Conservation (phyloP, 2,329 filamentous ascomycete genomes). For the Colletotrichum brevisporum region DNA sequence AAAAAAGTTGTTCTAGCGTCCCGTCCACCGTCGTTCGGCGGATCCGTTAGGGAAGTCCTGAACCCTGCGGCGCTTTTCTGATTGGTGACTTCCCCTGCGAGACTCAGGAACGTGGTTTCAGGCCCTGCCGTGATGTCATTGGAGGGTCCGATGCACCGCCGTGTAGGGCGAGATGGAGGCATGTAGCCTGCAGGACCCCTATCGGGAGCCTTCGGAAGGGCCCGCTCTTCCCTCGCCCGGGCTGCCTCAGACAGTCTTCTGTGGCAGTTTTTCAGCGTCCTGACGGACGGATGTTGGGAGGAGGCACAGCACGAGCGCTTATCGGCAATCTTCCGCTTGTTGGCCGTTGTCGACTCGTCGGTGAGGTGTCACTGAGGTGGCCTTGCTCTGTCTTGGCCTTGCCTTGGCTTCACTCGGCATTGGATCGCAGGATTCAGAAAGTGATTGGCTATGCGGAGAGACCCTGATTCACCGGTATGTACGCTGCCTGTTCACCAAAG, state of each 20-base stretch:
- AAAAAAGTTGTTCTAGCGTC: slow-evolving; percentile 37
- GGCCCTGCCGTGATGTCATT: slow-evolving; percentile 37
- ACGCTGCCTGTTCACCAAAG: slow-evolving; percentile 6
- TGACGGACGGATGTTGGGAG: slow-evolving; percentile 18
- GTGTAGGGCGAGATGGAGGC: slow-evolving; percentile 35
- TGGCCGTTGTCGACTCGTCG: background rate
- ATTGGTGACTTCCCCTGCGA: slow-evolving; percentile 25
- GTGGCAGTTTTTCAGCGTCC: slow-evolving; percentile 20
- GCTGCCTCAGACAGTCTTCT: slow-evolving; percentile 14
- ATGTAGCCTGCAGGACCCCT: slow-evolving; percentile 40
- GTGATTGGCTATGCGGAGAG: background rate
- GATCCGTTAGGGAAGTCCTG: background rate
- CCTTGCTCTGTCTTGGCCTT: background rate
- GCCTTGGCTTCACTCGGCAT: background rate
- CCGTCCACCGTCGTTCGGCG: slow-evolving; percentile 11
- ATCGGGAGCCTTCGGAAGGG: slow-evolving; percentile 39
- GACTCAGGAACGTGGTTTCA: slow-evolving; percentile 41
- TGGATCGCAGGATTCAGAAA: slow-evolving; percentile 5
- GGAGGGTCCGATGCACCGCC: slow-evolving; percentile 24
- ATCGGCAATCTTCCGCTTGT: slow-evolving; percentile 6
- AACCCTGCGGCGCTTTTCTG: slow-evolving; percentile 26
- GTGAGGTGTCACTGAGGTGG: no score
- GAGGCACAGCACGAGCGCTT: background rate
- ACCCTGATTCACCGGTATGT: slow-evolving; percentile 19
- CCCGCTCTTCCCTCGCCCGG: slow-evolving; percentile 31